phyloP scores from a whole-genome alignment of 305 asterid species.

The Fraxinus latifolia region DNA sequence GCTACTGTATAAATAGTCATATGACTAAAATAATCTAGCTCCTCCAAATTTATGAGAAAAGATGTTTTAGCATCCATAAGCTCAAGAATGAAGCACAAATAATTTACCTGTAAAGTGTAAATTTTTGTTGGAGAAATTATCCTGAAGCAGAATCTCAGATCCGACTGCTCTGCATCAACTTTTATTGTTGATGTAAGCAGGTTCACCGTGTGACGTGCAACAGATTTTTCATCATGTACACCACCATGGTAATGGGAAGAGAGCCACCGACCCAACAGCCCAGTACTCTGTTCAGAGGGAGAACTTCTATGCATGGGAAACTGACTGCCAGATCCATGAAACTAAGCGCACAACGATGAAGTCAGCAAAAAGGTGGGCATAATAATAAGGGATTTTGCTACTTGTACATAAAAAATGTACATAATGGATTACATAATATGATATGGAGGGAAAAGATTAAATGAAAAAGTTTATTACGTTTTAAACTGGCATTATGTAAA shows the following conservation, averaged over 20 bases:
- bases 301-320: slow-evolving; percentile 34
- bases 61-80: background rate
- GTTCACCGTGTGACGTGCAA: slow-evolving; percentile 65
- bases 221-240: slow-evolving; percentile 64
- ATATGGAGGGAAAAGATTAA: no score
- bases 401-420: no score
- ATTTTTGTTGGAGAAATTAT: slow-evolving; percentile 64
- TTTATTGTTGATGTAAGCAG: slow-evolving; percentile 66
- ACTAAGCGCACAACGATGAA: slow-evolving; percentile 30
- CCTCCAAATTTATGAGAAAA: slow-evolving; percentile 9
- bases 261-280: slow-evolving; percentile 65
- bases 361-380: slow-evolving; percentile 28
- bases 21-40: background rate
- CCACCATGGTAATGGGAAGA: slow-evolving; percentile 78
- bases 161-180: slow-evolving; percentile 58
- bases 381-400: background rate
- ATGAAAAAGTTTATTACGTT: no score
- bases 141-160: slow-evolving; percentile 70
- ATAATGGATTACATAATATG: no score
- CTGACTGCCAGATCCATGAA: slow-evolving; percentile 47
- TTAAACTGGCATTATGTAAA: no score
- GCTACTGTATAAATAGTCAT: background rate
- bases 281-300: slow-evolving; percentile 55
- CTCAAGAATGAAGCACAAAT: background rate
- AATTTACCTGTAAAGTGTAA: slow-evolving; percentile 64